Conservation (phyloP, 768 basidiomycete species). For the Daedalea quercina region DNA sequence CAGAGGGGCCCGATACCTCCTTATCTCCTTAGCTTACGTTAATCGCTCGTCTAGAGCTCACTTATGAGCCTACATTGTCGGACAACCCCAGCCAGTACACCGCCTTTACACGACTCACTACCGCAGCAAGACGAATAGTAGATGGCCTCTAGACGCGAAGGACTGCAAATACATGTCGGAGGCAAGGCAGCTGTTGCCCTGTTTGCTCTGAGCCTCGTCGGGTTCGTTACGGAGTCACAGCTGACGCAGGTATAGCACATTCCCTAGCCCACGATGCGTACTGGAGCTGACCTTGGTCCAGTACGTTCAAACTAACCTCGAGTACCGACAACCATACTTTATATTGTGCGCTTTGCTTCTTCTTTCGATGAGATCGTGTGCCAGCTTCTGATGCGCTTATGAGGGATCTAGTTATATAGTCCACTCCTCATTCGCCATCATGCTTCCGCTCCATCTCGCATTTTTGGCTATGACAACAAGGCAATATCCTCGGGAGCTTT, state of each 20-base stretch:
- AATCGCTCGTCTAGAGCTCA: neutral
- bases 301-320: constrained; percentile 75
- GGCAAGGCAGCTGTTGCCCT: constrained; percentile 44
- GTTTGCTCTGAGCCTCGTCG: constrained; percentile 54
- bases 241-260: constrained; percentile 53
- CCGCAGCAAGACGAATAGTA: neutral
- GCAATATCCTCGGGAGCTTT: constrained; percentile 40
- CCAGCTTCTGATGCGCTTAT: neutral
- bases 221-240: constrained; percentile 74
- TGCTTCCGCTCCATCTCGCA: constrained; percentile 78
- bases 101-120: neutral
- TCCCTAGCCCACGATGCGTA: neutral
- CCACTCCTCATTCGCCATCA: constrained; percentile 71
- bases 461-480: constrained; percentile 49
- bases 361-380: neutral
- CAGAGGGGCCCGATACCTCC: too few relatives aligned
- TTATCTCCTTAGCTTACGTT: neutral
- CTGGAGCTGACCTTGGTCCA: constrained; percentile 20
- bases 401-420: constrained; percentile 63
- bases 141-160: constrained; percentile 11
- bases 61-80: neutral
- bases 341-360: constrained; percentile 53
- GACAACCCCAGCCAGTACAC: neutral
- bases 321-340: constrained; percentile 85
- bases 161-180: constrained; percentile 24